Conservation (phyloP, 139 green algal genomes). For the Coelastrella sp. region DNA sequence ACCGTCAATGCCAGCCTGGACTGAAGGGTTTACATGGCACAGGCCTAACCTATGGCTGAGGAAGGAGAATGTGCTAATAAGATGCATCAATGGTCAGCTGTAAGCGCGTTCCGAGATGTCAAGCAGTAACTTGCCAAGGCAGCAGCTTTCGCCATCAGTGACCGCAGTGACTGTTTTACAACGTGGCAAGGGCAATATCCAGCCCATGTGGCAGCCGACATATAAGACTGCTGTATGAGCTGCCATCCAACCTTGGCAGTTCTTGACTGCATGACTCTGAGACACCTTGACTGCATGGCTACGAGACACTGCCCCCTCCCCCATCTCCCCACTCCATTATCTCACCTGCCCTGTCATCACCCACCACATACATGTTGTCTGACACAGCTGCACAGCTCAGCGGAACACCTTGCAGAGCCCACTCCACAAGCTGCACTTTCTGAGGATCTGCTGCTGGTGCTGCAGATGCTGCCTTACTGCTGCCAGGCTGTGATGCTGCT, state of each 20-base stretch:
- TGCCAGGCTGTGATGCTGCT: neutral
- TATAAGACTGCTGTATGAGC: too few relatives aligned
- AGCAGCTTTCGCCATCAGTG: too few relatives aligned
- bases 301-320: neutral
- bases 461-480: slow-evolving; percentile 21
- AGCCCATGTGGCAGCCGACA: too few relatives aligned
- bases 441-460: neutral
- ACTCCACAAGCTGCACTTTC: slow-evolving; percentile 25
- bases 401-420: slow-evolving; percentile 4
- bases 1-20: neutral
- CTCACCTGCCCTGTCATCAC: slow-evolving; percentile 29
- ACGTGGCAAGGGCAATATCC: too few relatives aligned
- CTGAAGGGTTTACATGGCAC: neutral
- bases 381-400: slow-evolving; percentile 21
- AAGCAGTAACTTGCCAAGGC: too few relatives aligned
- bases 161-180: too few relatives aligned
- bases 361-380: slow-evolving; percentile 12
- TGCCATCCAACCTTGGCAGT: too few relatives aligned
- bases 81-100: too few relatives aligned
- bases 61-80: too few relatives aligned
- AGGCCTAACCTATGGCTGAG: neutral
- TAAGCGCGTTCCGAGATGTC: too few relatives aligned
- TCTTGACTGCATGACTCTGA: neutral
- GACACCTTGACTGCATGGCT: neutral
- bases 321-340: neutral